These are phyloP conservation scores for Fusarium camptoceras DNA, from an alignment of 2,329 filamentous ascomycete genomes.

Conservation along the genomic window DNA sequence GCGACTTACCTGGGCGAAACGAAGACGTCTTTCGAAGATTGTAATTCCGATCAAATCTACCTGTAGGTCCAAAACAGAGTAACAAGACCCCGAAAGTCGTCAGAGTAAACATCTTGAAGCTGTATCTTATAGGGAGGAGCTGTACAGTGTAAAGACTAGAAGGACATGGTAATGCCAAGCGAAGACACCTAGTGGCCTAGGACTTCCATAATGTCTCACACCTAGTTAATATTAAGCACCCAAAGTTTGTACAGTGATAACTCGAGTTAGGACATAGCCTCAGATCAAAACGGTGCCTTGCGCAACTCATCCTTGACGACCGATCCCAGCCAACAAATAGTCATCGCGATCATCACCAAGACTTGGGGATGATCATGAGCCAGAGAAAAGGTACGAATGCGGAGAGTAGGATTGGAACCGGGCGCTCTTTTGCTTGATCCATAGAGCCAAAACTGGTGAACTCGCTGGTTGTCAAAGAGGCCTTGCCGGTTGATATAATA, in stretches of 20 bases:
- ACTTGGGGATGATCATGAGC: too few species aligned
- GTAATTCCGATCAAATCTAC: too few species aligned
- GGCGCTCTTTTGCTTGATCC: neutral
- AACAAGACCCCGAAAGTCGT: neutral
- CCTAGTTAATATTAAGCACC: neutral
- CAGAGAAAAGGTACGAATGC: neutral
- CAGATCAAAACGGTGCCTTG: neutral
- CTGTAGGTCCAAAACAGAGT: neutral
- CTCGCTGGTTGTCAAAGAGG: neutral
- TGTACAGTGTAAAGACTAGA: neutral
- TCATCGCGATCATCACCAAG: neutral
- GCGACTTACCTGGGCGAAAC: neutral
- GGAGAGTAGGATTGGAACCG: neutral
- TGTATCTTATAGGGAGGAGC: neutral
- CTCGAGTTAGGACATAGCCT: neutral
- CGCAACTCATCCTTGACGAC: neutral
- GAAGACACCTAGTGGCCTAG: neutral
- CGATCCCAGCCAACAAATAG: too few species aligned
- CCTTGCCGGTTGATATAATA: neutral
- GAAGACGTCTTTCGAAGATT: neutral
- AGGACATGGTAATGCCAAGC: neutral
- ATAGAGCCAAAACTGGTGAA: neutral
- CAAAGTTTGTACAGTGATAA: fast-evolving
- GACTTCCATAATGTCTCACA: neutral
- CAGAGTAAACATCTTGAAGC: neutral